Conservation (phyloP, 2,329 filamentous ascomycete genomes). For the Stromatinia cepivora region DNA sequence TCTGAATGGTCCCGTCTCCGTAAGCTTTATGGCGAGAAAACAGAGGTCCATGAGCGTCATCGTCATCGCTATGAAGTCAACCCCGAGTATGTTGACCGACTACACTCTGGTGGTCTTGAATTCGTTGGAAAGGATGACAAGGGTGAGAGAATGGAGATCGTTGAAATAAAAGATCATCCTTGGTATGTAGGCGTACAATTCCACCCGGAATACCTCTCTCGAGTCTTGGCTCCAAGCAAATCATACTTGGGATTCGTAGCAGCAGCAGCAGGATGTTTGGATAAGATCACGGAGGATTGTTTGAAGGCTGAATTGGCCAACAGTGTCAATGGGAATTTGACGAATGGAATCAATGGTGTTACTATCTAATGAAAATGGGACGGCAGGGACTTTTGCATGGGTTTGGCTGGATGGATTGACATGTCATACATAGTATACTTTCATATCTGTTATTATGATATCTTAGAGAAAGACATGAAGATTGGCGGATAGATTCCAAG, state of each 20-base stretch:
- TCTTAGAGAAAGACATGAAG: constrained; percentile 3
- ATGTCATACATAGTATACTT: not conserved
- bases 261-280: constrained; percentile 51
- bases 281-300: constrained; percentile 34
- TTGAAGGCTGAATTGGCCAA: constrained; percentile 13
- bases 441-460: constrained; percentile 2
- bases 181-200: constrained; percentile 87
- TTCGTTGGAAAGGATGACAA: constrained; percentile 80
- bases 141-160: constrained; percentile 77
- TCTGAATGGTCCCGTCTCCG: constrained; percentile 70
- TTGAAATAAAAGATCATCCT: constrained; percentile 80
- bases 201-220: constrained; percentile 81
- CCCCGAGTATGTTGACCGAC: constrained; percentile 67
- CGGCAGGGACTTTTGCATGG: constrained; percentile 9
- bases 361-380: constrained; percentile 18
- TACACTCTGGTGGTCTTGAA: constrained; percentile 68
- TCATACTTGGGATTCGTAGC: constrained; percentile 85
- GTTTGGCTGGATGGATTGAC: constrained; percentile 11
- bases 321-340: constrained; percentile 19
- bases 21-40: constrained; percentile 64
- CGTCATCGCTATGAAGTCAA: constrained; percentile 92
- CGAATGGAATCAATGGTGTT: constrained; percentile 21
- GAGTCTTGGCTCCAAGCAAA: constrained; percentile 71
- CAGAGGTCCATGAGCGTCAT: constrained; percentile 69
- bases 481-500: constrained; percentile 5